phyloP scores from a whole-genome alignment of 495 filamentous ascomycete species.

The Lasiosphaeriaceae sp. region DNA sequence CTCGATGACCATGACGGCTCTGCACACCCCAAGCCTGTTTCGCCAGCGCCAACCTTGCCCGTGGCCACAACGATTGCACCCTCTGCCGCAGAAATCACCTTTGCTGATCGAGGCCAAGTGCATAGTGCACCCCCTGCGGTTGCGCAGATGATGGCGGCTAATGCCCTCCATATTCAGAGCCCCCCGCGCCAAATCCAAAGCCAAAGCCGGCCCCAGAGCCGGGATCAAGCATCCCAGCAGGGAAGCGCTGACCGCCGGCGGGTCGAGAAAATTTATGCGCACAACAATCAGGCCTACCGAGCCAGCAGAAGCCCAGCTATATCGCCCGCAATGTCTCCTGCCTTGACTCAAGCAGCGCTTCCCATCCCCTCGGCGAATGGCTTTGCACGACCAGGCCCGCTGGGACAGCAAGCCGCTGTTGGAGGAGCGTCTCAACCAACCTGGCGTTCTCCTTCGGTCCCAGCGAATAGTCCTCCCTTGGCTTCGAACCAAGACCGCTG shows the following conservation, averaged over 20 bases:
- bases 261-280: conserved; percentile 22
- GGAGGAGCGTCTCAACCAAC: too few species aligned
- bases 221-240: too few species aligned
- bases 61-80: too few species aligned
- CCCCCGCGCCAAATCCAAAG: conserved; percentile 1
- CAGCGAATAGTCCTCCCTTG: too few species aligned
- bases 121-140: too few species aligned
- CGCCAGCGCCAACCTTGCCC: neutral
- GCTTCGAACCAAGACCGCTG: neutral
- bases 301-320: conserved; percentile 4
- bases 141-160: too few species aligned
- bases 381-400: too few species aligned
- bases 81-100: neutral
- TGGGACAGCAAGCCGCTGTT: too few species aligned
- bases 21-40: neutral
- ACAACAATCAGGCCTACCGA: conserved; percentile 11
- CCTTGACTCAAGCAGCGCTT: too few species aligned
- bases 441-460: too few species aligned
- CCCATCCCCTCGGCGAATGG: too few species aligned
- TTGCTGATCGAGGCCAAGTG: neutral
- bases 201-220: too few species aligned
- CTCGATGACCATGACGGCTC: neutral
- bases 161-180: neutral
- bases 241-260: conserved; percentile 8
- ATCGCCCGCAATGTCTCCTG: neutral